These are phyloP conservation scores for Rhodosporidiobolus sp. DNA, from an alignment of 768 basidiomycete species.

Conservation along the genomic window DNA sequence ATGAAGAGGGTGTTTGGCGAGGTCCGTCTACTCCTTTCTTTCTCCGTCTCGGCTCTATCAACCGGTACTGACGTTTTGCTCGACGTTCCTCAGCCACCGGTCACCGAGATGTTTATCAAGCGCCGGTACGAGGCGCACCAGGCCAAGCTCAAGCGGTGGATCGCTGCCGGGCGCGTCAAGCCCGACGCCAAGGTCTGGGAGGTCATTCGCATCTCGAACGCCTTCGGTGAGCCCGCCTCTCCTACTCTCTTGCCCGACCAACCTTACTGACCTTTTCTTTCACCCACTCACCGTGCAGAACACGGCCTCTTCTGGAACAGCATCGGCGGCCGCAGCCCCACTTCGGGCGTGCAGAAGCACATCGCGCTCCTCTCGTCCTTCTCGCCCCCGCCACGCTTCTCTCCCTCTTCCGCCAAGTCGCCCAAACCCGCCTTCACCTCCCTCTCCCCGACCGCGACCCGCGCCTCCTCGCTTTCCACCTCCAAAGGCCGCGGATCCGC, in stretches of 20 bases:
- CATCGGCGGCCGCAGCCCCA: conserved; percentile 14
- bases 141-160: conserved; percentile 26
- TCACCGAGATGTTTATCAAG: conserved; percentile 28
- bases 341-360: neutral
- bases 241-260: neutral
- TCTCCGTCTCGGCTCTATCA: neutral
- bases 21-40: neutral
- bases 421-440: neutral
- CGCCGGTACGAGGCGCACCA: conserved; percentile 12
- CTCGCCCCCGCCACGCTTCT: conserved; percentile 17
- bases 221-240: conserved; percentile 10
- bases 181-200: conserved; percentile 12
- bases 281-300: neutral
- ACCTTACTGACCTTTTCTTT: neutral
- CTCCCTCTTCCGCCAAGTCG: neutral
- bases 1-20: conserved; percentile 33
- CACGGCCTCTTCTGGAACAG: conserved; percentile 38
- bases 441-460: neutral
- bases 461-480: neutral
- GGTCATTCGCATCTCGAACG: conserved; percentile 25
- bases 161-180: conserved; percentile 6
- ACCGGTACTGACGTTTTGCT: neutral
- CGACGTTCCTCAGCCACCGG: conserved; percentile 2
- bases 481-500: neutral
- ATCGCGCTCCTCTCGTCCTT: conserved; percentile 31